phyloP scores from a whole-genome alignment of 1,284 basidiomycete species.

The Grifola frondosa region DNA sequence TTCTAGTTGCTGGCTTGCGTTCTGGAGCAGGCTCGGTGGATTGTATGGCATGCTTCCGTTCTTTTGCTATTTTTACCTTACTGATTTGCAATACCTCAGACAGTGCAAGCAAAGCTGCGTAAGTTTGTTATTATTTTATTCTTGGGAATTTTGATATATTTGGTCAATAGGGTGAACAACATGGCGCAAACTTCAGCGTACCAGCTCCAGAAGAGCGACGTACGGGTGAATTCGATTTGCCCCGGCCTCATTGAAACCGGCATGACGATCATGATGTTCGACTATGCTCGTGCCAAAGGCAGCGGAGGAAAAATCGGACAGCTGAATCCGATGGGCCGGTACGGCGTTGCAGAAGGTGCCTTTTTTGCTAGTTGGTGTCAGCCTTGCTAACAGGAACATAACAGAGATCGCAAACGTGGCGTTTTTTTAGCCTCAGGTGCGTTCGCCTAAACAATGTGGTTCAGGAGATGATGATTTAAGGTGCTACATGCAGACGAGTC shows the following conservation, averaged over 20 bases:
- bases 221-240: slow-evolving; percentile 89
- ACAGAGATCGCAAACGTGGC: slow-evolving; percentile 82
- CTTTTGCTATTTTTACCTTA: slow-evolving; percentile 1
- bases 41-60: slow-evolving; percentile 53
- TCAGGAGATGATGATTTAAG: slow-evolving; percentile 10
- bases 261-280: slow-evolving; percentile 78
- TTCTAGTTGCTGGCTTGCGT: slow-evolving; percentile 77
- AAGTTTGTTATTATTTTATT: slow-evolving; percentile 29
- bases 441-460: neutral
- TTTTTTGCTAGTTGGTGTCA: neutral
- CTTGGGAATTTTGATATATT: slow-evolving; percentile 9
- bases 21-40: slow-evolving; percentile 85
- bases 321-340: slow-evolving; percentile 81
- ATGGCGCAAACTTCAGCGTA: slow-evolving; percentile 81
- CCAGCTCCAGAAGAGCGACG: slow-evolving; percentile 79
- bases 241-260: slow-evolving; percentile 91
- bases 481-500: slow-evolving; percentile 66
- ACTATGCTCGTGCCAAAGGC: slow-evolving; percentile 74
- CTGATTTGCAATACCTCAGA: slow-evolving; percentile 44
- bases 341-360: slow-evolving; percentile 74
- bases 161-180: slow-evolving; percentile 67
- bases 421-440: slow-evolving; percentile 83
- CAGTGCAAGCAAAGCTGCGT: slow-evolving; percentile 91
- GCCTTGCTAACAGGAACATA: neutral
- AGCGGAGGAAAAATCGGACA: slow-evolving; percentile 78